These are phyloP conservation scores for Musa schizocarpa DNA, from an alignment of 176 grass and related monocot species.

Conservation along the genomic window DNA sequence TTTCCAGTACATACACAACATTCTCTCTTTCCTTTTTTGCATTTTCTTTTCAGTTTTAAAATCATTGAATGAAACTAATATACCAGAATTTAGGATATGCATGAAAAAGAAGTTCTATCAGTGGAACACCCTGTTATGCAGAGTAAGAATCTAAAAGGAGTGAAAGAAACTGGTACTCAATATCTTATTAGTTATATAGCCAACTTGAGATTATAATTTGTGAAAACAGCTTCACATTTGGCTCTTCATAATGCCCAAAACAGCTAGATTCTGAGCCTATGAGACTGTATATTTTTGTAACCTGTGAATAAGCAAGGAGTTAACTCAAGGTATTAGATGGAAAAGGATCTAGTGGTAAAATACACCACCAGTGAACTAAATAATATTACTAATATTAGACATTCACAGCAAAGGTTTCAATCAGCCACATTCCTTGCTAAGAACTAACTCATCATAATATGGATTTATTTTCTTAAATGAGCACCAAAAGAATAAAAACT, in stretches of 20 bases:
- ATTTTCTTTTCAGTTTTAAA: too few relatives aligned
- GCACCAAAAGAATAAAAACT: too few relatives aligned
- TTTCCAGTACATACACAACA: too few relatives aligned
- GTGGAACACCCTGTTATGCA: neutral
- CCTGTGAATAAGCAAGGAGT: neutral
- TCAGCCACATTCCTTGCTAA: neutral
- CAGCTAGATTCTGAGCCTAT: neutral
- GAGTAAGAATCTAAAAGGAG: neutral
- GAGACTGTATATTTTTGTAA: neutral
- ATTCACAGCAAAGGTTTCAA: neutral
- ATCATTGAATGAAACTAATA: neutral
- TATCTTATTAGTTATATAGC: neutral
- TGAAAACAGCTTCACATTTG: neutral
- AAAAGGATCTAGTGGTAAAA: neutral
- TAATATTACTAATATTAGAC: neutral
- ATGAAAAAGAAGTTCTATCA: neutral
- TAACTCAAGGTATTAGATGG: neutral
- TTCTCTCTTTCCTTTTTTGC: too few relatives aligned
- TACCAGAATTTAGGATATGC: neutral
- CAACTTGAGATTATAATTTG: neutral
- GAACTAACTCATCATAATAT: too few relatives aligned
- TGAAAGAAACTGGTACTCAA: neutral
- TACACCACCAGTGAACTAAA: neutral
- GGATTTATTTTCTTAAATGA: too few relatives aligned
- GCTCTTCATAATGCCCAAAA: neutral